Evolutionary conservation across 1,139 yeast genomes (phyloP), one percentile per base, ranked within the genome.

Genomic region (Spencermartinsiella ligniputridi): DNA sequence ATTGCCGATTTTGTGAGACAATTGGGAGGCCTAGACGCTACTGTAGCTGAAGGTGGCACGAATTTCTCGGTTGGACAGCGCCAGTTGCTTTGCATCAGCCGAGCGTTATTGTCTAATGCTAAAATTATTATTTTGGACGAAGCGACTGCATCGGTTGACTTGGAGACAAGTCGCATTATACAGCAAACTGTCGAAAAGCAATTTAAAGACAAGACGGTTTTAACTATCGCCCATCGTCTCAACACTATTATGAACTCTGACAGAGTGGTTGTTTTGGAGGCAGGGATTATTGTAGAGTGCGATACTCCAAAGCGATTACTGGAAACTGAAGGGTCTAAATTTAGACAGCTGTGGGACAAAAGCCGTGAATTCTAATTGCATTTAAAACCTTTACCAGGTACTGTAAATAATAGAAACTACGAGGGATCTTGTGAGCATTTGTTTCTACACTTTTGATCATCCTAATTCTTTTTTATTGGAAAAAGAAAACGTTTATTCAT

Each of bases 131-230:
- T 85, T 18, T 66, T 85, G 37, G 95, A 85, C 60, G 95, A 85
- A 63, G 95, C 95, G 1, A 85, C 95, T 0, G 90, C 95, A 0
- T 83, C 92, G 2, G 89, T 85, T 19, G 95, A 85, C 61, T 78
- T 81, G 18, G 83, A 83, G 57, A 85, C 95, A 0, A 95, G 85
- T 56, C 74, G 74, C 50, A 74, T 83, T 43, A 77, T 85, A 41
- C 94, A 84, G 63, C 77, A 79, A 50, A 83, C 94, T 0, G 83
- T 85, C 35, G 70, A 89, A 47, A 57, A 65, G 2, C 79, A 78
- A 54, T 83, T 84, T 60, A 69, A 67, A 39, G 74, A 79, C 49
- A 74, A 81, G 56, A 85, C 95, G 0, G 83, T 85, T 46, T 64
- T 85, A 41, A 84, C 94, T 0, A 83, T 85, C 55, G 95, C 95